Conservation (phyloP, 2,329 filamentous ascomycete species). For the Colletotrichum theobromicola region DNA sequence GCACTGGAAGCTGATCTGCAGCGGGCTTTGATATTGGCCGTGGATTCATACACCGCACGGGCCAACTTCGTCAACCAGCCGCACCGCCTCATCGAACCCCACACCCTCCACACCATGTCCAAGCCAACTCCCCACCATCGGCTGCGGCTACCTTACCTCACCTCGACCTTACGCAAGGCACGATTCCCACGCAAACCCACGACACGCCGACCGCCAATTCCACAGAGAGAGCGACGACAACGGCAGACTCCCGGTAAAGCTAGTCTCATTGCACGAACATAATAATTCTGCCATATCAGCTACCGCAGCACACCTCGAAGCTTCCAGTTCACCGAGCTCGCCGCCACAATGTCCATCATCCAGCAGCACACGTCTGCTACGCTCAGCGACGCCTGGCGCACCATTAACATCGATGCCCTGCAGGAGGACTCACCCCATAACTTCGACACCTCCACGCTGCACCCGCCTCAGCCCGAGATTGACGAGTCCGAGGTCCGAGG, state of each 20-base stretch:
- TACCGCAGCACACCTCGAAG: neutral
- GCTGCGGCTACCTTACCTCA: slow-evolving; percentile 19
- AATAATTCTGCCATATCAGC: neutral
- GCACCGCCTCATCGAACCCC: slow-evolving; percentile 21
- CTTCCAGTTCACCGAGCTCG: neutral
- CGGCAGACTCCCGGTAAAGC: neutral
- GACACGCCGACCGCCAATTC: neutral
- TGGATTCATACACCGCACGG: neutral
- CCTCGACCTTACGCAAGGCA: slow-evolving; percentile 10
- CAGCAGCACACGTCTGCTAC: slow-evolving; percentile 67
- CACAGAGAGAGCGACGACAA: neutral
- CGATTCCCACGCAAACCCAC: neutral
- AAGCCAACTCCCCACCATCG: slow-evolving; percentile 15
- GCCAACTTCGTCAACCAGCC: neutral
- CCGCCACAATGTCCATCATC: slow-evolving; percentile 65
- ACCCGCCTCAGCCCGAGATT: slow-evolving; percentile 76
- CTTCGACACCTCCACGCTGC: slow-evolving; percentile 87
- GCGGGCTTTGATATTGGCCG: neutral
- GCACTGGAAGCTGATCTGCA: neutral
- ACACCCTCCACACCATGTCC: slow-evolving; percentile 12
- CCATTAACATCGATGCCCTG: slow-evolving; percentile 91
- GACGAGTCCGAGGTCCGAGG: slow-evolving; percentile 80
- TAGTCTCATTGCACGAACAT: neutral
- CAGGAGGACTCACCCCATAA: slow-evolving; percentile 90
- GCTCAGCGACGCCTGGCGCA: slow-evolving; percentile 75